Percentiles rank a stretch among this genome's conserved stretches.
Evolutionary conservation across 2,329 filamentous ascomycete genomes (phyloP).

Genomic region (Scytalidium sp.): DNA sequence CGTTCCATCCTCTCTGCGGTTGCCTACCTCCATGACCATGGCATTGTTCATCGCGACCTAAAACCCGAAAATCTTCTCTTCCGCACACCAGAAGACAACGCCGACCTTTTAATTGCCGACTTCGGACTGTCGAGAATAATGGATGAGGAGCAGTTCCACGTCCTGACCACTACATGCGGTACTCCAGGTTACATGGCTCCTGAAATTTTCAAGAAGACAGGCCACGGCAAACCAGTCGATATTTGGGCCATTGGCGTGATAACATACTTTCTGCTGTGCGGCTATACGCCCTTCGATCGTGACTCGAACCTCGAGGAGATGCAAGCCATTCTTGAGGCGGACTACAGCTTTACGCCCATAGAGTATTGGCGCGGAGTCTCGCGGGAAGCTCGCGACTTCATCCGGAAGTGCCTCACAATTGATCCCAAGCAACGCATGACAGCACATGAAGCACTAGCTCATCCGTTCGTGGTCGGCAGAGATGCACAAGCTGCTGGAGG

Average conservation of each 20-base stretch:
- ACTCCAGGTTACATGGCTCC: conserved; percentile 99
- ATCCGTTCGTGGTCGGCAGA: conserved; percentile 60
- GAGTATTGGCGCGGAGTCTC: conserved; percentile 98
- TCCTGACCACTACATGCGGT: conserved; percentile 94
- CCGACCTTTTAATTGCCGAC: conserved; percentile 93
- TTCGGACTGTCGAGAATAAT: conserved; percentile 96
- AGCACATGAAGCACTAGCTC: conserved; percentile 72
- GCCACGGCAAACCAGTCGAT: conserved; percentile 96
- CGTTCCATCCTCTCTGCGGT: conserved; percentile 95
- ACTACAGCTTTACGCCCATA: conserved; percentile 90
- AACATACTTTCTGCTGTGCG: conserved; percentile 96
- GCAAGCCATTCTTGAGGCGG: conserved; percentile 95
- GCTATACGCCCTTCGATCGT: conserved; percentile 96
- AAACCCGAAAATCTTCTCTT: conserved; percentile 98
- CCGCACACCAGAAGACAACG: conserved; percentile 95
- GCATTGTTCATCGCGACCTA: conserved; percentile 95
- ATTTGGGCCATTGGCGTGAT: conserved; percentile 99
- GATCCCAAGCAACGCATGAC: conserved; percentile 87
- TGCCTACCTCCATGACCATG: conserved; percentile 96
- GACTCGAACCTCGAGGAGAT: conserved; percentile 98
- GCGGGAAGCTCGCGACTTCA: conserved; percentile 82
- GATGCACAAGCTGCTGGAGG: conserved; percentile 40
- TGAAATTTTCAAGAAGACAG: conserved; percentile 98
- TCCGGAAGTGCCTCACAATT: conserved; percentile 85
- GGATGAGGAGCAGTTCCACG: conserved; percentile 98